These are phyloP conservation scores for Gastrolobium bilobum DNA, from an alignment of 306 rosid species.

Conservation along the genomic window DNA sequence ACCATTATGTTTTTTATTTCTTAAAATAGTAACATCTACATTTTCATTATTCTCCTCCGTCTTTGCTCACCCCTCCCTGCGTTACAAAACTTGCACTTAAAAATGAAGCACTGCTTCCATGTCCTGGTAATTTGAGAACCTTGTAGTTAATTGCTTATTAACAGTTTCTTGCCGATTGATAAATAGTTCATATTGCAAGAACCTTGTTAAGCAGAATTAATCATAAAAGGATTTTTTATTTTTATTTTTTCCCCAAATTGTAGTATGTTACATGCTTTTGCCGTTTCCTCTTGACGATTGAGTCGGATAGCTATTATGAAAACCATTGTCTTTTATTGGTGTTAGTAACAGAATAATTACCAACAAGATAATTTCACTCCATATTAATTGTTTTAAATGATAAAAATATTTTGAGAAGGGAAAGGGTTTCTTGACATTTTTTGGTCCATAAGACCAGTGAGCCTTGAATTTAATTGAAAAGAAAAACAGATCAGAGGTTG, in stretches of 20 bases:
- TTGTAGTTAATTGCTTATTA: background rate
- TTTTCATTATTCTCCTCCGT: constrained; percentile 1
- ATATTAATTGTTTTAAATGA: background rate
- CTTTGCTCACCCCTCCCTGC: background rate
- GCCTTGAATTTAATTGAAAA: background rate
- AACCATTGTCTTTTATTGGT: no score
- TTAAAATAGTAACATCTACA: constrained; percentile 34
- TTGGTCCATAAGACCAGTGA: background rate
- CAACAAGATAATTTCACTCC: no score
- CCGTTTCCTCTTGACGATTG: background rate
- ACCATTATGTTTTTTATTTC: constrained; percentile 42
- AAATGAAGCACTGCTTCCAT: constrained; percentile 18
- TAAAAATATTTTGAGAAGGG: background rate
- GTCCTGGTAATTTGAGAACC: constrained; percentile 12
- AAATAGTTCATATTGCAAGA: background rate
- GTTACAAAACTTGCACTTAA: constrained; percentile 8
- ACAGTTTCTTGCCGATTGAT: constrained; percentile 1
- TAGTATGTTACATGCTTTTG: no score
- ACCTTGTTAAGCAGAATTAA: constrained; percentile 17
- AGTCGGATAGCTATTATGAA: no score
- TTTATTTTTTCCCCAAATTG: no score
- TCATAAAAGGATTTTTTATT: background rate
- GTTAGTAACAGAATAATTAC: background rate
- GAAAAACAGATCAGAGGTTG: background rate
- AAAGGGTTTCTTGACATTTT: background rate